Evolutionary conservation across 441 rosid genomes (phyloP), one percentile per base, ranked within the genome.

Genomic region (Populus hybrid): DNA sequence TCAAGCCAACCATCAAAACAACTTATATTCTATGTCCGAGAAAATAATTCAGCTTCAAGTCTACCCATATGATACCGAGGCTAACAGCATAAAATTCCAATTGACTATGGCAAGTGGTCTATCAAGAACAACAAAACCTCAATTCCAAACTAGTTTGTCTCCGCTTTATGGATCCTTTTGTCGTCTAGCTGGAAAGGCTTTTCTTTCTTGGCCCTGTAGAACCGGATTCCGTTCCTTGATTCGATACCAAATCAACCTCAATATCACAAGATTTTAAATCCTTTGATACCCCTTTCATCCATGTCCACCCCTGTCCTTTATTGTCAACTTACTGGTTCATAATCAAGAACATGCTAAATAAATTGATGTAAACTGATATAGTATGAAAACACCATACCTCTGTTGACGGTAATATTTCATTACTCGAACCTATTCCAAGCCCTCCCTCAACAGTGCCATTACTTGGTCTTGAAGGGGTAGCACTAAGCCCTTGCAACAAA

Each of bases 401-500:
- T 71, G 87, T 76, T 61, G 83, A 78, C 68, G 88, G 89, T 72
- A 90, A 76, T 78, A 78, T 87, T 76, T 83, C 86, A 74, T 88
- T 86, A 74, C 84, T 84, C 3, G 88, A 86, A 86, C 86, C 90
- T 78, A 89, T 77, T 72, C 90, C 95, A 63, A 82, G 74, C 77
- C 81, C 93, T 75, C 79, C 79, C 77, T 86, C 93, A 75, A 77
- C 69, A 71, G 86, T 69, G 81, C 84, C 85, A 69, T 75, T 83
- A 78, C 81, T 81, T 71, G 92, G 88, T 82, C 91, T 91, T 63
- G 90, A 79, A 74, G 88, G 83, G 83, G 83, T 81, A 73, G 82
- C 85, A 85, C 72, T 80, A 82, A 80, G 80, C 85, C 97, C 98
- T 94, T 80, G 79, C 76, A 90, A 86, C 63, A 70, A 73, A 81